These are phyloP conservation scores for Gastroboletus turbinatus DNA, from an alignment of 1,284 basidiomycete species.

Conservation along the genomic window DNA sequence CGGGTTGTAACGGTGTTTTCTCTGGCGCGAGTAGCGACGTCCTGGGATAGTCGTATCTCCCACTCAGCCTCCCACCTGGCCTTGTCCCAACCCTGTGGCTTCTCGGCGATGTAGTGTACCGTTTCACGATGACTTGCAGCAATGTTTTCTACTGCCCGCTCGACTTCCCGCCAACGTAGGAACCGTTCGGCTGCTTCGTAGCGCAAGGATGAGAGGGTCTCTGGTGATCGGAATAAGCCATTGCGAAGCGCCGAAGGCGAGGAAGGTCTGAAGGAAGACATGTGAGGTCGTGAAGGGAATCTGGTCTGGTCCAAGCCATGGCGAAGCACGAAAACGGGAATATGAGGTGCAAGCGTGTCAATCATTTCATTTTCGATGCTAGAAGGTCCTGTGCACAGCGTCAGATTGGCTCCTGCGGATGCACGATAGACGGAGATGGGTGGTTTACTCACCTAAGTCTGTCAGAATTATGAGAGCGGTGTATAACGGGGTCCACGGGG, in stretches of 20 bases:
- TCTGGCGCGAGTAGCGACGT: slow-evolving; percentile 50
- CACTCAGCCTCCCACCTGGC: slow-evolving; percentile 63
- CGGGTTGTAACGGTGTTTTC: slow-evolving; percentile 24
- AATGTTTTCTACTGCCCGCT: slow-evolving; percentile 46
- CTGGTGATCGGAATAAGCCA: slow-evolving; percentile 61
- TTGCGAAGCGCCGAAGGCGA: slow-evolving; percentile 51
- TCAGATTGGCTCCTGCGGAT: background rate
- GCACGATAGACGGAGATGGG: background rate
- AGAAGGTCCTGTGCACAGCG: slow-evolving; percentile 31
- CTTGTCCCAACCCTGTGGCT: slow-evolving; percentile 50
- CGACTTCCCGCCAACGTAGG: slow-evolving; percentile 66
- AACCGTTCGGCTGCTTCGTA: slow-evolving; percentile 69
- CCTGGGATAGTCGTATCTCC: slow-evolving; percentile 54
- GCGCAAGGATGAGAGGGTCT: slow-evolving; percentile 53
- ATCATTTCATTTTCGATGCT: slow-evolving; percentile 47
- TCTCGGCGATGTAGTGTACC: slow-evolving; percentile 20
- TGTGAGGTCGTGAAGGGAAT: slow-evolving; percentile 33
- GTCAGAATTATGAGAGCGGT: slow-evolving; percentile 59
- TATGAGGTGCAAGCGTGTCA: slow-evolving; percentile 48
- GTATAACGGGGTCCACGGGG: slow-evolving; percentile 51
- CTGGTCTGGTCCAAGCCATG: slow-evolving; percentile 31
- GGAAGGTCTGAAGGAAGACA: slow-evolving; percentile 55
- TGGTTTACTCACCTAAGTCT: slow-evolving; percentile 40
- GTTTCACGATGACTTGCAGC: slow-evolving; percentile 30
- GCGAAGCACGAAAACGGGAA: slow-evolving; percentile 58